Percentiles rank a stretch among this genome's conserved stretches.
These are phyloP conservation scores for Rhodamnia rubescens DNA, from an alignment of 345 rosid species.

Conservation along the genomic window DNA sequence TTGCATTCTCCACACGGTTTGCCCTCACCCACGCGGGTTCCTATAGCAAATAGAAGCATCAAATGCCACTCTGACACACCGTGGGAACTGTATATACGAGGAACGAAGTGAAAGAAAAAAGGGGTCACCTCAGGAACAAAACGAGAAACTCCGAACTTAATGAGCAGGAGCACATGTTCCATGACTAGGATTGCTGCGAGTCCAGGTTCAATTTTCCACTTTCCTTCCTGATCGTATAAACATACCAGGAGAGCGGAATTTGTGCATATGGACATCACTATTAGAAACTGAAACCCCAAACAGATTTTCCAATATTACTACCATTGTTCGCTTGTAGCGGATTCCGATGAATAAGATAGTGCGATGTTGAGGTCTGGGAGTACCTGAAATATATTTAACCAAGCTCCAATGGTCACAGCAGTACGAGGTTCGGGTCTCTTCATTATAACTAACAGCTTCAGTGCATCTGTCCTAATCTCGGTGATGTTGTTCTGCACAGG, in stretches of 20 bases:
- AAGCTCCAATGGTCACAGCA: constrained; percentile 83
- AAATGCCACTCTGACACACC: not conserved
- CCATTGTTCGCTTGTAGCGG: not conserved
- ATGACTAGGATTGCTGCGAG: constrained; percentile 75
- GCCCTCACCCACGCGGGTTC: constrained; percentile 98
- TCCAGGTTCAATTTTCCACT: constrained; percentile 90
- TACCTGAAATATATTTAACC: constrained; percentile 96
- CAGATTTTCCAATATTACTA: not conserved
- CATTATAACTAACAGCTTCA: constrained; percentile 63
- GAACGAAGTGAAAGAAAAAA: not conserved
- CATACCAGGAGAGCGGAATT: constrained; percentile 83
- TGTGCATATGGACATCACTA: constrained; percentile 86
- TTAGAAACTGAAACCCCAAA: constrained; percentile 46
- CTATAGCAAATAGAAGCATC: constrained; percentile 11
- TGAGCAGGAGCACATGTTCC: constrained; percentile 68
- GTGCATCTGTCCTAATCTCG: constrained; percentile 80
- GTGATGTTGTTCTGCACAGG: constrained; percentile 53
- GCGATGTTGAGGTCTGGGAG: not conserved
- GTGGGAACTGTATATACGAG: not conserved
- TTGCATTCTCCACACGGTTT: constrained; percentile 46
- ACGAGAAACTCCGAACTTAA: constrained; percentile 75
- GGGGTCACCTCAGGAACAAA: constrained; percentile 60
- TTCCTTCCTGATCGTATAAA: constrained; percentile 75
- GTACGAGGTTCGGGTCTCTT: constrained; percentile 81
- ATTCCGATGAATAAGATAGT: not conserved